Conservation (phyloP, 176 grass and related monocot genomes). For the Puccinellia tenuiflora region DNA sequence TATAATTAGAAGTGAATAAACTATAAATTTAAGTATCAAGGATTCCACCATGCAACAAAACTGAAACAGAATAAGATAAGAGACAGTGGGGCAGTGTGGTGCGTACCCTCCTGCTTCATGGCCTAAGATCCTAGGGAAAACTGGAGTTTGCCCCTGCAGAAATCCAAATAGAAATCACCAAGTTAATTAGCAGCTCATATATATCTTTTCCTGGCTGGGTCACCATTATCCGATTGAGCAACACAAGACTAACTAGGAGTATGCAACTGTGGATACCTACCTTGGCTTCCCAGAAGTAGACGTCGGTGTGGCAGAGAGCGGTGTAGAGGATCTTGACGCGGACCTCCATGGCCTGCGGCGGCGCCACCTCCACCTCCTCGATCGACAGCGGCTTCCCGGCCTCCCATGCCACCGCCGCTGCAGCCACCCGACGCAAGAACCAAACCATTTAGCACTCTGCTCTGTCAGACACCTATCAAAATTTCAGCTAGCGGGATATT, state of each 20-base stretch:
- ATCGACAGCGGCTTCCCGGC: constrained; percentile 75
- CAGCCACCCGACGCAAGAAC: neutral
- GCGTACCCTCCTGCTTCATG: constrained; percentile 91
- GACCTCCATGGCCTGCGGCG: constrained; percentile 84
- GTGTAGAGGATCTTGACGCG: constrained; percentile 86
- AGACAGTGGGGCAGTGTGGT: neutral
- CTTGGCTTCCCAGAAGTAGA: constrained; percentile 97
- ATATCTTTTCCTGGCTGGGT: neutral
- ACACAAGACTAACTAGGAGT: neutral
- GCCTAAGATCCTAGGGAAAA: constrained; percentile 86
- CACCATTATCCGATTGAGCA: neutral
- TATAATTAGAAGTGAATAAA: neutral
- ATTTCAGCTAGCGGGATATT: too few relatives aligned
- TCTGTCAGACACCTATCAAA: neutral
- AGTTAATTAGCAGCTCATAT: neutral
- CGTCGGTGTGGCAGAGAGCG: constrained; percentile 82
- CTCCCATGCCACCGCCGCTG: constrained; percentile 93
- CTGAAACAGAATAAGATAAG: neutral
- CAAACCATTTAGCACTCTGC: neutral
- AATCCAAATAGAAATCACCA: neutral
- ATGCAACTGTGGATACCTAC: constrained; percentile 40
- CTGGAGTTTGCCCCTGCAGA: constrained; percentile 73
- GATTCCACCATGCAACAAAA: neutral
- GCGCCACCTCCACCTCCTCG: constrained; percentile 88
- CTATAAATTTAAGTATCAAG: neutral